Evolutionary conservation across 352 stramenopile species (phyloP), one percentile per base, ranked within the genome.

Genomic region (Blastocystis sp.): DNA sequence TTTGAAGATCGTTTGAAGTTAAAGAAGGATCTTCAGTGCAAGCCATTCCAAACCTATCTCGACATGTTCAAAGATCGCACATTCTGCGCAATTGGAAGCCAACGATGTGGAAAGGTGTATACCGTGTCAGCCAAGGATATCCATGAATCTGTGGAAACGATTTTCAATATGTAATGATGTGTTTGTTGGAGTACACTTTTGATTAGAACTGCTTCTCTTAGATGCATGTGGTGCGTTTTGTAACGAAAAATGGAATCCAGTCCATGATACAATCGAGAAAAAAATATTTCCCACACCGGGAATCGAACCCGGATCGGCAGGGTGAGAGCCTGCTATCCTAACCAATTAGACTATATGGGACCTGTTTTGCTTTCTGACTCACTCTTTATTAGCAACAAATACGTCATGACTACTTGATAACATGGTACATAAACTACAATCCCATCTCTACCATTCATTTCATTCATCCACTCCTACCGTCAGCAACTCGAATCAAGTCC

Each of bases 251-350:
- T 4, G 51, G 51, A 61, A 29, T 29, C 7, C 11, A 32, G 11
- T 4, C 7, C 11, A 29, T 0, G 16, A 42, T 40, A 29, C 34
- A 65, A 65, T 0, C 34, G 18, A 2, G 18, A 65, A 42, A 73
- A 76, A 76, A 32, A 57, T 1, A 76, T n/a, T 76, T 57, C 38
- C 36, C 42, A 76, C 64, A 32, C 64, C 38, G 36, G 64, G 64
- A 76, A 57, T 76, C 64, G 64, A 77, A 77, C 65, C 65, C 65
- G 65, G 65, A 77, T 77, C 65, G 65, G 65, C 65, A 77, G 65
- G 65, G 65, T 77, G 65, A 77, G 65, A 77, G 65, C 65, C 65
- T 77, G 65, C 65, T 77, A 77, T 77, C 65, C 65, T 77, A 77
- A 77, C 64, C 36, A 38, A 76, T 76, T 76, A 76, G 42, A 76